Conservation (phyloP, 2,329 filamentous ascomycete species). For the Sordariomycetes sp. region DNA sequence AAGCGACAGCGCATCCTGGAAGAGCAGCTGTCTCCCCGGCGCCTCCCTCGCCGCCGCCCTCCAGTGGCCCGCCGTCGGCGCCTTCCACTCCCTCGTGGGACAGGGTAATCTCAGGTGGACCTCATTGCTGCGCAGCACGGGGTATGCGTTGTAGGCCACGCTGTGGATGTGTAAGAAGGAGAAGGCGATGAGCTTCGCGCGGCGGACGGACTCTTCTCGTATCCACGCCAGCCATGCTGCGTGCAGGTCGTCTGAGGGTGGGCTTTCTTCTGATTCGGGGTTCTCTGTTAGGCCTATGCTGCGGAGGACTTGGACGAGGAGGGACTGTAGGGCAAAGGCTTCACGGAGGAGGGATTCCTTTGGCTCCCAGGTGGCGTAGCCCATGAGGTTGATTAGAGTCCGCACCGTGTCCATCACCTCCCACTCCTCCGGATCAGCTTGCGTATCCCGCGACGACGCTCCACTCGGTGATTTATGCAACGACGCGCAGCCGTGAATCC, state of each 20-base stretch:
- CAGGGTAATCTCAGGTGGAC: conserved; percentile 21
- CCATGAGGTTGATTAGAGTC: conserved; percentile 23
- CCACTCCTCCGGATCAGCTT: conserved; percentile 11
- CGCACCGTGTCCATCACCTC: conserved; percentile 21
- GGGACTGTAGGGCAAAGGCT: conserved; percentile 20
- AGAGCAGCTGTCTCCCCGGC: conserved; percentile 20
- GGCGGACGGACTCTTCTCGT: conserved; percentile 18
- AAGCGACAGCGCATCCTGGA: conserved; percentile 22
- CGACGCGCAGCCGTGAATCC: conserved; percentile 1
- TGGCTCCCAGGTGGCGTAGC: conserved; percentile 25
- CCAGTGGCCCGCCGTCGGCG: conserved; percentile 17
- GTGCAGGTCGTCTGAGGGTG: conserved; percentile 6
- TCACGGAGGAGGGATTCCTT: conserved; percentile 20
- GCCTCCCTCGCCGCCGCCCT: conserved; percentile 14
- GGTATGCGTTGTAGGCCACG: conserved; percentile 26
- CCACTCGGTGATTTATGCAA: not conserved
- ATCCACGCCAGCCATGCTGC: conserved; percentile 19
- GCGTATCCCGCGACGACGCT: not conserved
- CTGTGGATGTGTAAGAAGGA: conserved; percentile 26
- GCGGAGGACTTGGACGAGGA: conserved; percentile 21
- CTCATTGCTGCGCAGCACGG: conserved; percentile 23
- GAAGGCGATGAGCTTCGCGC: conserved; percentile 25
- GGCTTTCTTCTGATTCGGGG: not conserved
- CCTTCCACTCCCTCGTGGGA: conserved; percentile 24
- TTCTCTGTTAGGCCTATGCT: conserved; percentile 21